Evolutionary conservation across 768 basidiomycete species (phyloP).

Genomic region (Leccinellum albellum): DNA sequence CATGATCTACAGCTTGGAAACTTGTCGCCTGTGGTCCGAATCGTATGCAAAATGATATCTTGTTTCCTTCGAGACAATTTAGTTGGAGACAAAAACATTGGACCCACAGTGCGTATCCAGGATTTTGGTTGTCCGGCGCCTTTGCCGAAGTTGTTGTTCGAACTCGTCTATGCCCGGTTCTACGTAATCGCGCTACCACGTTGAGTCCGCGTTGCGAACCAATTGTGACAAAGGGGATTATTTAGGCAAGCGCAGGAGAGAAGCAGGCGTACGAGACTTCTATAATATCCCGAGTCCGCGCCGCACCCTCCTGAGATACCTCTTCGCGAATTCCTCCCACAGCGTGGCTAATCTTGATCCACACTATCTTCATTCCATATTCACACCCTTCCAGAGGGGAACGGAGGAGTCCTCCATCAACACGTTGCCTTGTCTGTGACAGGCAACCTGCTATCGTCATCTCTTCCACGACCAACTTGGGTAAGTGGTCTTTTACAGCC

Average conservation of each 20-base stretch:
- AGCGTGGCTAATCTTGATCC: conserved; percentile 29
- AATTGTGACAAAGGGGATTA: not conserved
- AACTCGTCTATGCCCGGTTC: not conserved
- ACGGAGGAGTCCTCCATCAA: conserved; percentile 24
- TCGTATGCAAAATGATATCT: not conserved
- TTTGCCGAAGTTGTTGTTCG: conserved; percentile 7
- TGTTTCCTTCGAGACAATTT: conserved; percentile 8
- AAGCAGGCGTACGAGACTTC: conserved; percentile 2
- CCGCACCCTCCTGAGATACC: conserved; percentile 16
- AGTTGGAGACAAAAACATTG: conserved; percentile 3
- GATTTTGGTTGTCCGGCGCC: conserved; percentile 11
- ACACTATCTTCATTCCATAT: conserved; percentile 27
- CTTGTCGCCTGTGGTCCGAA: not conserved
- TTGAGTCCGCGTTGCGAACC: conserved; percentile 14
- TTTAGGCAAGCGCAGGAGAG: not conserved
- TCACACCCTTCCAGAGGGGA: conserved; percentile 23
- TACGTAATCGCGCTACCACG: conserved; percentile 31
- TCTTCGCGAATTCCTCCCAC: conserved; percentile 13
- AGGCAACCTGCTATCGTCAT: conserved; percentile 30
- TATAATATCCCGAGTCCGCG: conserved; percentile 15
- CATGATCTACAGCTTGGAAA: conserved; percentile 22
- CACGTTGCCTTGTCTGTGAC: conserved; percentile 32
- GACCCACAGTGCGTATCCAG: conserved; percentile 17
- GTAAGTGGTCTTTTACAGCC: conserved; percentile 31
- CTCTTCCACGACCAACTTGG: conserved; percentile 28